These are phyloP conservation scores for Mortierella sp. DNA, from an alignment of 371 early-diverging fungal genomes.

Conservation along the genomic window DNA sequence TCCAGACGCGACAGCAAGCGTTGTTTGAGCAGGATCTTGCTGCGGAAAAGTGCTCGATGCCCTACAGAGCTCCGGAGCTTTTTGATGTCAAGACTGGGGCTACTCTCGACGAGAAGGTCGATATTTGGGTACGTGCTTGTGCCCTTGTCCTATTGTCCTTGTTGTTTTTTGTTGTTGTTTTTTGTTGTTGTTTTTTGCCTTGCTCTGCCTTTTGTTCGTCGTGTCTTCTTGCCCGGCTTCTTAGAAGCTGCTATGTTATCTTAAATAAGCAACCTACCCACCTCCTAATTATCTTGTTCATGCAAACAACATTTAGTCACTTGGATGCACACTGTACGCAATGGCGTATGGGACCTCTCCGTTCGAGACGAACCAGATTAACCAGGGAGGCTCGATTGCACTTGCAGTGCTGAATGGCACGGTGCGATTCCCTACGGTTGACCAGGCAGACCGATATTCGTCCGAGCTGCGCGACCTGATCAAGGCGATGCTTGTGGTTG, in stretches of 20 bases:
- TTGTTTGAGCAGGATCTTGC: slow-evolving; percentile 81
- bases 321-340: slow-evolving; percentile 83
- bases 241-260: no score
- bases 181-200: background rate
- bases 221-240: background rate
- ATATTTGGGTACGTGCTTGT: slow-evolving; percentile 75
- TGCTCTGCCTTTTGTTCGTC: background rate
- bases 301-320: slow-evolving; percentile 58
- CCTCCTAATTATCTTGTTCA: background rate
- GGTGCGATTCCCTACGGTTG: slow-evolving; percentile 68
- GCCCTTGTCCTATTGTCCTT: no score
- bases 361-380: slow-evolving; percentile 77
- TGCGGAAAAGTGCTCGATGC: slow-evolving; percentile 81
- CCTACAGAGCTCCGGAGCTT: slow-evolving; percentile 85
- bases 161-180: background rate
- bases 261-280: background rate
- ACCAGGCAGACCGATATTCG: slow-evolving; percentile 67
- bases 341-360: slow-evolving; percentile 83
- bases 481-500: slow-evolving; percentile 73
- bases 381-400: slow-evolving; percentile 81
- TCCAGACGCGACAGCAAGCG: slow-evolving; percentile 74
- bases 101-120: slow-evolving; percentile 77
- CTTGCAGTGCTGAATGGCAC: slow-evolving; percentile 82
- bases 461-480: slow-evolving; percentile 73
- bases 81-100: slow-evolving; percentile 82